Conservation (phyloP, 345 rosid genomes). For the Sonneratia alba region DNA sequence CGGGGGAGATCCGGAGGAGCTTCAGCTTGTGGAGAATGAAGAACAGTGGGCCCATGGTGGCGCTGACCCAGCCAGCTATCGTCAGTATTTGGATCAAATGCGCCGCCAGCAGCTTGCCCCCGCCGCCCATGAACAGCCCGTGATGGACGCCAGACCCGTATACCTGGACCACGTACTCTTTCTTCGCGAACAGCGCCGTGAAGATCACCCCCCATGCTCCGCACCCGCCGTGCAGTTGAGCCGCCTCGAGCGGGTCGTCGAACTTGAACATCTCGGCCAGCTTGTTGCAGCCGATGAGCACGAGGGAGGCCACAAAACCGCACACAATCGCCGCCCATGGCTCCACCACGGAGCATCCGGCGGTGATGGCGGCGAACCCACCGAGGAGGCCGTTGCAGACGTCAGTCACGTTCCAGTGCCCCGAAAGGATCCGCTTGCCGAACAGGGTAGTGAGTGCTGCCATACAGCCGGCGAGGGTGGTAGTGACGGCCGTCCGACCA, state of each 20-base stretch:
- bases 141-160: slow-evolving; percentile 40
- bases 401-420: slow-evolving; percentile 88
- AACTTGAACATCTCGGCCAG: slow-evolving; percentile 44
- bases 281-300: slow-evolving; percentile 64
- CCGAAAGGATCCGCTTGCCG: slow-evolving; percentile 55
- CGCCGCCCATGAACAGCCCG: slow-evolving; percentile 87
- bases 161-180: slow-evolving; percentile 45
- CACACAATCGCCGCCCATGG: slow-evolving; percentile 91
- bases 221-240: slow-evolving; percentile 89
- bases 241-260: slow-evolving; percentile 81
- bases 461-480: slow-evolving; percentile 77
- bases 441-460: slow-evolving; percentile 91
- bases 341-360: slow-evolving; percentile 79
- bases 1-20: slow-evolving; percentile 57
- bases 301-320: slow-evolving; percentile 70
- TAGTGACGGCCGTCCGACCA: slow-evolving; percentile 85
- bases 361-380: slow-evolving; percentile 81
- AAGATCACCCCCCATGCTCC: slow-evolving; percentile 85
- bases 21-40: slow-evolving; percentile 40
- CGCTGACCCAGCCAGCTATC: slow-evolving; percentile 72
- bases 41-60: slow-evolving; percentile 75
- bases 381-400: slow-evolving; percentile 89
- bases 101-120: slow-evolving; percentile 70
- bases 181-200: slow-evolving; percentile 60
- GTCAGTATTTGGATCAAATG: slow-evolving; percentile 65